Evolutionary conservation across 331 rosid genomes (phyloP).

Genomic region (Pyrus hybrid): DNA sequence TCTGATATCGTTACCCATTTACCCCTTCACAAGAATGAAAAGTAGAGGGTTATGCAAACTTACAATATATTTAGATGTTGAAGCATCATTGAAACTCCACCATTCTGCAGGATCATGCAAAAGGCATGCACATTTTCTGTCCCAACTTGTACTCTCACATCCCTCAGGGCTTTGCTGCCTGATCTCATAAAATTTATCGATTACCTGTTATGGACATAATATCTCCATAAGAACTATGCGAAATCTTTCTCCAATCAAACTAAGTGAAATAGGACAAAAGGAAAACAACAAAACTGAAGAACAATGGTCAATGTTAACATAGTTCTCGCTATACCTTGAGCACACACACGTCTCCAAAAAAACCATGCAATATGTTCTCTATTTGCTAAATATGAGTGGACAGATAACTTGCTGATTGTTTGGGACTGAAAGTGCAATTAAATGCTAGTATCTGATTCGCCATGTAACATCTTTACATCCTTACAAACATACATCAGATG

Average conservation of each 20-base stretch:
- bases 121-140: constrained; percentile 63
- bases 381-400: neutral
- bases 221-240: constrained; percentile 13
- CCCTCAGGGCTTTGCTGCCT: constrained; percentile 42
- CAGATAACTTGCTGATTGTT: neutral
- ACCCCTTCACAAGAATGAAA: neutral
- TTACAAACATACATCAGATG: neutral
- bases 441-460: neutral
- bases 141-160: constrained; percentile 54
- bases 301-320: neutral
- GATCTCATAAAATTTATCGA: constrained; percentile 71
- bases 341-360: neutral
- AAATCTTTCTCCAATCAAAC: neutral
- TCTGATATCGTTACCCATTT: neutral
- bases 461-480: neutral
- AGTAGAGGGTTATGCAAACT: constrained; percentile 24
- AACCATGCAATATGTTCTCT: neutral
- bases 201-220: constrained; percentile 43
- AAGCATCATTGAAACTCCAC: constrained; percentile 79
- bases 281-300: neutral
- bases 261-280: neutral
- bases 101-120: constrained; percentile 60
- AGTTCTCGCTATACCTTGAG: neutral
- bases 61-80: constrained; percentile 78
- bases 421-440: neutral